A percentile compares a stretch with the other conserved stretches of the same genome.
These are phyloP conservation scores for Barnettozyma sp. DNA, from an alignment of 805 yeast genomes.

Conservation along the genomic window DNA sequence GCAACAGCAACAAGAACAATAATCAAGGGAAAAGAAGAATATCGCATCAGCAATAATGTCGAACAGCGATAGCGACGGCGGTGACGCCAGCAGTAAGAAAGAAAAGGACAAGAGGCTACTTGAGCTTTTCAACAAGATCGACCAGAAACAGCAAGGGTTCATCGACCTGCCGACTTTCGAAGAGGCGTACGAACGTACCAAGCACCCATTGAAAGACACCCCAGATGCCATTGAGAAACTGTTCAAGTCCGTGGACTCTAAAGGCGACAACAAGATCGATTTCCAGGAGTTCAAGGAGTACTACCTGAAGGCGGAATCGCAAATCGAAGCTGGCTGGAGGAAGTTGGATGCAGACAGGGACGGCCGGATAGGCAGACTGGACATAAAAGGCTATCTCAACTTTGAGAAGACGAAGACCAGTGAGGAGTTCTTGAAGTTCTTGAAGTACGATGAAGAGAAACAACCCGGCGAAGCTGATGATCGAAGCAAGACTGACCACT, in stretches of 20 bases:
- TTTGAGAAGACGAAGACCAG: conserved; percentile 40
- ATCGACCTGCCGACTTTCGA: conserved; percentile 32
- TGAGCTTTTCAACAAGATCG: conserved; percentile 38
- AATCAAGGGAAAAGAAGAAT: neutral
- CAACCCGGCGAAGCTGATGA: conserved; percentile 38
- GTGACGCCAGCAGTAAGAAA: no score
- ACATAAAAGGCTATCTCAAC: conserved; percentile 58
- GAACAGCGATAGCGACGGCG: neutral
- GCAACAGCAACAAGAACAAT: no score
- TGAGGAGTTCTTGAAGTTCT: conserved; percentile 45
- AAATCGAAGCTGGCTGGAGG: conserved; percentile 61
- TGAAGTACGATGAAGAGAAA: conserved; percentile 23
- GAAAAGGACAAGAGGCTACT: conserved; percentile 8
- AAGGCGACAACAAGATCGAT: conserved; percentile 51
- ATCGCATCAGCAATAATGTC: neutral
- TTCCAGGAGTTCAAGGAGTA: conserved; percentile 62
- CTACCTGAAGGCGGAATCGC: conserved; percentile 59
- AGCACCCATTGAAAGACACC: conserved; percentile 61
- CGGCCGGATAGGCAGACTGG: conserved; percentile 59
- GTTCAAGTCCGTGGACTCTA: conserved; percentile 52
- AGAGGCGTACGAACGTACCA: conserved; percentile 32
- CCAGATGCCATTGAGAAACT: conserved; percentile 51
- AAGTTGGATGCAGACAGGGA: conserved; percentile 66
- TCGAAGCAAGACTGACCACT: conserved; percentile 35
- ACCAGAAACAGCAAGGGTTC: conserved; percentile 31